A percentile compares a stretch with the other conserved stretches of the same genome.
These are phyloP conservation scores for Rhodotorula sp. DNA, from an alignment of 1,284 basidiomycete species.

Conservation along the genomic window DNA sequence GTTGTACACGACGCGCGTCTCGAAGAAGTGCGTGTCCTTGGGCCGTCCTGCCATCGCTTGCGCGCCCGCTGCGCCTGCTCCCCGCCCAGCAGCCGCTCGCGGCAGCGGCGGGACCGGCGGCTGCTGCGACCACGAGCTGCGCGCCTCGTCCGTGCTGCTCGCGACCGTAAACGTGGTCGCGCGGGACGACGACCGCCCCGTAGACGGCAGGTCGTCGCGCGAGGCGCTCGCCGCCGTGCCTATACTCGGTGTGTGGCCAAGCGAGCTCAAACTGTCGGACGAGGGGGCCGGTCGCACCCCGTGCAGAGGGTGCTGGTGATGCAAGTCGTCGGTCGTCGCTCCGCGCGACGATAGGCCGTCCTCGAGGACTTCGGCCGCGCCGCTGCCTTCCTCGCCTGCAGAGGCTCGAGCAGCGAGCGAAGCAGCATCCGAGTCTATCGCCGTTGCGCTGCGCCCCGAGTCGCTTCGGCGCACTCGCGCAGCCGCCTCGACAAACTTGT, in stretches of 20 bases:
- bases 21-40: conserved; percentile 86
- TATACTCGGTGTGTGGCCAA: conserved; percentile 4
- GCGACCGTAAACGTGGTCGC: conserved; percentile 24
- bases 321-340: no score
- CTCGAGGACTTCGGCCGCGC: no score
- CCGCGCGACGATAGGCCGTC: no score
- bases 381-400: no score
- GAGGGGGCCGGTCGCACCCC: neutral
- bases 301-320: no score
- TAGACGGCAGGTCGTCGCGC: conserved; percentile 16
- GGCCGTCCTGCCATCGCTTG: conserved; percentile 2
- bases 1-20: conserved; percentile 78
- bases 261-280: neutral
- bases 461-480: no score
- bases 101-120: neutral
- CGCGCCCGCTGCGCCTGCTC: no score
- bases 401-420: no score
- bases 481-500: conserved; percentile 55
- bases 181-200: conserved; percentile 6
- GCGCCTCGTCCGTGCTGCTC: neutral
- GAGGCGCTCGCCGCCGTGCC: conserved; percentile 6
- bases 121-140: neutral
- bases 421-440: no score
- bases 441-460: neutral
- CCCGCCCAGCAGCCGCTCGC: no score